Conservation (phyloP, 1,139 yeast species). For the Pichia sp. region DNA sequence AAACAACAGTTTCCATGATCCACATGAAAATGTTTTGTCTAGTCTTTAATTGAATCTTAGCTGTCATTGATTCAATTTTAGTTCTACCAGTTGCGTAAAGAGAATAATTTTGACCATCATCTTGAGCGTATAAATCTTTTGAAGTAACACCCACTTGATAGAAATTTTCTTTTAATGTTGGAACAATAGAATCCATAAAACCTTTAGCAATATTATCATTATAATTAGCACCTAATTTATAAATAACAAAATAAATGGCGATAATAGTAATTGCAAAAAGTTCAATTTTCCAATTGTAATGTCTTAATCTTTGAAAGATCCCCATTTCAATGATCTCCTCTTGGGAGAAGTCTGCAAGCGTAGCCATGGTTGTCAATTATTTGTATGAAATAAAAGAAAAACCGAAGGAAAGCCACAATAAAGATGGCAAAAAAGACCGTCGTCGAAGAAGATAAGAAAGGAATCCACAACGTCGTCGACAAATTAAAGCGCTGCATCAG, state of each 20-base stretch:
- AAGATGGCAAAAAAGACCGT: too few relatives aligned
- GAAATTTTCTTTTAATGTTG: slow-evolving; percentile 60
- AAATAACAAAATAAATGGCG: slow-evolving; percentile 39
- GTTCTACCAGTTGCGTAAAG: slow-evolving; percentile 87
- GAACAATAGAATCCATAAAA: slow-evolving; percentile 44
- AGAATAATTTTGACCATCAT: slow-evolving; percentile 63
- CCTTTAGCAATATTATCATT: slow-evolving; percentile 52
- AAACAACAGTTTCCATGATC: slow-evolving; percentile 48
- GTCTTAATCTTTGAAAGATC: slow-evolving; percentile 42
- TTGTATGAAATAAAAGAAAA: not conserved
- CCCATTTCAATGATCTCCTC: slow-evolving; percentile 50
- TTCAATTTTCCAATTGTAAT: slow-evolving; percentile 77
- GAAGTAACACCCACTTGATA: slow-evolving; percentile 70
- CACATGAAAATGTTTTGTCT: slow-evolving; percentile 75
- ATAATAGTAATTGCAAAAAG: slow-evolving; percentile 48
- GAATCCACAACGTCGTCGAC: too few relatives aligned
- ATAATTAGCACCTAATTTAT: slow-evolving; percentile 51
- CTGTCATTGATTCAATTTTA: slow-evolving; percentile 58
- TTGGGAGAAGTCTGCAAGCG: slow-evolving; percentile 26
- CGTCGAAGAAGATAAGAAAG: too few relatives aligned
- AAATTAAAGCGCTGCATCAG: too few relatives aligned
- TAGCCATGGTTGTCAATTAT: slow-evolving; percentile 2
- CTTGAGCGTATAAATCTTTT: slow-evolving; percentile 49
- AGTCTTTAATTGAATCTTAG: slow-evolving; percentile 61
- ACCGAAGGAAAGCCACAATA: not conserved